Base-by-base conservation (phyloP, 2,329 filamentous ascomycete species). In the Fusarium fujikuroi region DNA sequence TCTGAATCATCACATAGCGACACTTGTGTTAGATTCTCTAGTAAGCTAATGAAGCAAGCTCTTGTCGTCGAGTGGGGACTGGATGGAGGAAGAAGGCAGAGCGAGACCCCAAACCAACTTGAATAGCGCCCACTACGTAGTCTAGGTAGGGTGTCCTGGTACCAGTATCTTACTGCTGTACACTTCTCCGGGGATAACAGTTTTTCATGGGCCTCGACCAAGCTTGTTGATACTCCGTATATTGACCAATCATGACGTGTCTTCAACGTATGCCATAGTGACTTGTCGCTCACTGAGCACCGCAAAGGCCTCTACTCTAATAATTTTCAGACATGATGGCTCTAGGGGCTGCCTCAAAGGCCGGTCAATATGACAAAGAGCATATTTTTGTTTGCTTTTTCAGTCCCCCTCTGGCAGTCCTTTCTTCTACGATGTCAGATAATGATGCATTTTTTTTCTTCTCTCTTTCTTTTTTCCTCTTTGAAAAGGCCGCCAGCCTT, bases 41-140 rank as follows among this genome's bases (percentile, higher is more conserved):
- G n/a, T 37, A 25, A 61, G 40, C 58, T 50, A 64, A 32, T 18
- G 28, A 61, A 67, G 66, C 63, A 73, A 71, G 69, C 69, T 74
- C 68, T 69, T 25, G 25, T 32, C 18, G 19, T n/a, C 14, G 36
- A 36, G 61, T 59, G 39, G 39, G 19, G 37, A 49, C 42, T 49
- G 47, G 50, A 46, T 39, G 28, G 32, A 61, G 58, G 7, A 53
- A 50, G 42, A 28, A 23, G 11, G 46, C 28, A 37, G 21, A 39
- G 28, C 36, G 15, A 46, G n/a, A 21, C 43, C 43, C 43, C 23
- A 19, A 46, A 25, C 23, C 23, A 46, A 44, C 43, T 23, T 42
- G 37, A 32, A 25, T 30, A 23, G 39, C 59, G 25, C 59, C 39
- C 37, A 64, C 58, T 64, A 37, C 44, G 39, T 49, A 57, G 28